Conservation (phyloP, 164 flowering plant genomes). For the Euptelea pleiosperma region DNA sequence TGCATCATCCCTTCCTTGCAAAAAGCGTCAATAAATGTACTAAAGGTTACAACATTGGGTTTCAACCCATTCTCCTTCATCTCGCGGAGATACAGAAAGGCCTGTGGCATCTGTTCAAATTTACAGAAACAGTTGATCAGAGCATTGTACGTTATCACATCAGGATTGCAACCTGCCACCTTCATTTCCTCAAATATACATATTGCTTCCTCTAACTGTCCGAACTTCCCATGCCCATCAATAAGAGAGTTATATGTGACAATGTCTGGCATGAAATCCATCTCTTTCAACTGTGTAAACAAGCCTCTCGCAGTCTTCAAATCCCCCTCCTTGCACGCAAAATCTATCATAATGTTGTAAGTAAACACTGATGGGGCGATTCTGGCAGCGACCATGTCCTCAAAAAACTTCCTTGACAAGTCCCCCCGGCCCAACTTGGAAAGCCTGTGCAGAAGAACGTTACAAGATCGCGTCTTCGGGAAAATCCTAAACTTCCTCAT, state of each 20-base stretch:
- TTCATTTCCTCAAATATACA: conserved; percentile 68
- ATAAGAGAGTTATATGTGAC: conserved; percentile 77
- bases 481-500: conserved; percentile 56
- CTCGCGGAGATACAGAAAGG: conserved; percentile 52
- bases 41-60: conserved; percentile 85
- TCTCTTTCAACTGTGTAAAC: conserved; percentile 53
- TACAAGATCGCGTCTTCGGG: conserved; percentile 68
- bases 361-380: conserved; percentile 57
- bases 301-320: conserved; percentile 46
- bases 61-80: conserved; percentile 62
- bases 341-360: conserved; percentile 67
- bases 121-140: conserved; percentile 78
- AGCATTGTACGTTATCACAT: conserved; percentile 75
- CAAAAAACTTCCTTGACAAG: conserved; percentile 46
- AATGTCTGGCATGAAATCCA: conserved; percentile 58
- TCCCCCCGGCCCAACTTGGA: conserved; percentile 43
- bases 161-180: conserved; percentile 55
- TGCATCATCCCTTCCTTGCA: conserved; percentile 81
- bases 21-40: conserved; percentile 78
- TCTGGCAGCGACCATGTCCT: conserved; percentile 52
- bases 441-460: conserved; percentile 53
- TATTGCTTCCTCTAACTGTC: conserved; percentile 46
- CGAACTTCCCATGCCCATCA: conserved; percentile 74
- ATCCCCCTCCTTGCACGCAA: conserved; percentile 67
- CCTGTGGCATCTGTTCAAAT: conserved; percentile 45